Conservation (phyloP, 129 eudicot species). For the Flaveria ramosissima region DNA sequence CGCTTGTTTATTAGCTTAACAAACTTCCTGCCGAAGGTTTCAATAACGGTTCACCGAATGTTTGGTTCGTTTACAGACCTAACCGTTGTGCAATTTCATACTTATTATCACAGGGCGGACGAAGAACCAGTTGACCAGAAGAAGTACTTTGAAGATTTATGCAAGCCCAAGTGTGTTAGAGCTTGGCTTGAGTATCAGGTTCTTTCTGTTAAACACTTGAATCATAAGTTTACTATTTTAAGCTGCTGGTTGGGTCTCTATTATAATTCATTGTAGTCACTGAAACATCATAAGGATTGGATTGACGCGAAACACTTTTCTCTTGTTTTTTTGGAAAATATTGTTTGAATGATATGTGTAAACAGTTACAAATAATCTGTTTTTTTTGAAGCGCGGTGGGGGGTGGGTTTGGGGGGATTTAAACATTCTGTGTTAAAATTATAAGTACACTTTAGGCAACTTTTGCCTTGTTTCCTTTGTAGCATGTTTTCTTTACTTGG, state of each 20-base stretch:
- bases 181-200: slow-evolving; percentile 75
- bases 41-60: too few relatives aligned
- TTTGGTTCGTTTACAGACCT: neutral
- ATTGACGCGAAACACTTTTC: neutral
- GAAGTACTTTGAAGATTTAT: slow-evolving; percentile 62
- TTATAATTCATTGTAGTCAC: neutral
- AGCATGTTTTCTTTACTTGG: neutral
- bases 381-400: too few relatives aligned
- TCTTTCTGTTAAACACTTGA: slow-evolving; percentile 9
- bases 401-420: too few relatives aligned
- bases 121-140: slow-evolving; percentile 87
- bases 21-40: too few relatives aligned
- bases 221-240: neutral
- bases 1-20: too few relatives aligned
- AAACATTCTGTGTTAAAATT: neutral
- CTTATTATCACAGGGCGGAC: slow-evolving; percentile 52
- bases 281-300: neutral
- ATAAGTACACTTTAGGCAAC: neutral
- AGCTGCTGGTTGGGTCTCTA: neutral
- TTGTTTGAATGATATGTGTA: neutral
- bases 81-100: neutral
- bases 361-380: neutral
- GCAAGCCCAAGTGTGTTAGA: slow-evolving; percentile 81
- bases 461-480: neutral
- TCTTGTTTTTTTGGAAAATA: neutral